Evolutionary conservation across 306 rosid genomes (phyloP), one percentile per base, ranked within the genome.

Genomic region (Malus sieversii): DNA sequence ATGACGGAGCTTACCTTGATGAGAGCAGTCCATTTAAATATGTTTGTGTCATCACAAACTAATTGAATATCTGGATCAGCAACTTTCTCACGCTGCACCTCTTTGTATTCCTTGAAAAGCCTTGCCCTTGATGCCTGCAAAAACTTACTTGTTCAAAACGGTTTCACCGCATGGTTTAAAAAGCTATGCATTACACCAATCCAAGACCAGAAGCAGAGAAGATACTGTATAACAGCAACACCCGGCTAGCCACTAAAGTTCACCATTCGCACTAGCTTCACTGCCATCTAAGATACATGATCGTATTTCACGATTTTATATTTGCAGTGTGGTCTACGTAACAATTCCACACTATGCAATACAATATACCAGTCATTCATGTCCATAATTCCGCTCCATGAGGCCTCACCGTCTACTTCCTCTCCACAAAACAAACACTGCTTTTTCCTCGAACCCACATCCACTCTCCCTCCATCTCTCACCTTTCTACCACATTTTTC

Each of bases 11-110:
- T 63, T 78, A 87, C 99, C 93, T 92, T 92, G 81, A 96, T 81
- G 75, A 90, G 96, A 55, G 99, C 97, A 3, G 96, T 96, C 99
- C 98, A 92, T 60, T 96, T 96, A 74, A 96, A 92, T 75, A 96
- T 89, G 81, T 92, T 96, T 5, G 92, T 89, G 83, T 96, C 99
- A 29, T 96, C 99, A 58, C 99, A 96, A 70, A 85, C 87, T 68
- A 96, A 76, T 33, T 87, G 93, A 81, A 96, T 92, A 87, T 96
- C 99, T 9, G 98, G 97, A 87, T 96, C 99, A 33, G 76, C 98
- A 8, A 83, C 61, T 82, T 90, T 96, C 86, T 91, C 97, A 52
- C 98, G 82, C 74, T 96, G 99, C 63, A 96, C 99, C 88, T 96
- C 99, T 78, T 96, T 92, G 85, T 86, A 92, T 85, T 96, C 99